phyloP scores from a whole-genome alignment of 192 early-diverging fungal species.

The Backusella luteola region DNA sequence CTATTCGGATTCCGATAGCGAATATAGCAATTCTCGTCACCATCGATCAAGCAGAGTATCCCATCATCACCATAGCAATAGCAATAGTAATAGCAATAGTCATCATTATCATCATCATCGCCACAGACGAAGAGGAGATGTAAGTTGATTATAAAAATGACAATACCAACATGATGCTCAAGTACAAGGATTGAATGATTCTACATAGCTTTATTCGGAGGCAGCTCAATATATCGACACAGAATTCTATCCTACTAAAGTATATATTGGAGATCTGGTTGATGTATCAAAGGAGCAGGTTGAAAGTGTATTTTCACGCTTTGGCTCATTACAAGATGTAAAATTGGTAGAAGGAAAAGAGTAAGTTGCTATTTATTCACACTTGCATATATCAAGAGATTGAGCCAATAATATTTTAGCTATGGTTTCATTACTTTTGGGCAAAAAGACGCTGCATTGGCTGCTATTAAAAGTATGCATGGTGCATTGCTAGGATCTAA shows the following conservation, averaged over 20 bases:
- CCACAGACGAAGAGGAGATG: neutral
- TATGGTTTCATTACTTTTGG: conserved; percentile 52
- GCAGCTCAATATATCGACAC: conserved; percentile 52
- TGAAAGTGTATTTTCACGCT: conserved; percentile 38
- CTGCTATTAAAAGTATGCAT: conserved; percentile 47
- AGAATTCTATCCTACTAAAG: conserved; percentile 51
- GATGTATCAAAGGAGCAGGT: conserved; percentile 28
- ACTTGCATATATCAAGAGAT: no score
- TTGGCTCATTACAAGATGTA: conserved; percentile 45
- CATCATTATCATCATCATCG: neutral
- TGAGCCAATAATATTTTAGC: conserved; percentile 8
- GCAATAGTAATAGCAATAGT: neutral
- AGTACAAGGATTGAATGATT: neutral
- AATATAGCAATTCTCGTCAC: neutral
- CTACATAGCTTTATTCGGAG: conserved; percentile 38
- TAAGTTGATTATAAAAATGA: neutral
- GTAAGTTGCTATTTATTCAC: neutral
- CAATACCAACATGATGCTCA: neutral
- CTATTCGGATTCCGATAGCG: conserved; percentile 19
- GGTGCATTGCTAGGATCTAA: conserved; percentile 39
- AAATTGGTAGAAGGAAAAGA: conserved; percentile 52
- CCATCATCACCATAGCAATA: neutral
- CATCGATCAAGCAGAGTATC: neutral
- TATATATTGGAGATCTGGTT: conserved; percentile 48
- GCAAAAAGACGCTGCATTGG: conserved; percentile 36